Evolutionary conservation across 2,329 filamentous ascomycete genomes (phyloP), one percentile per base, ranked within the genome.

Genomic region (Cryphonectria naterciae): DNA sequence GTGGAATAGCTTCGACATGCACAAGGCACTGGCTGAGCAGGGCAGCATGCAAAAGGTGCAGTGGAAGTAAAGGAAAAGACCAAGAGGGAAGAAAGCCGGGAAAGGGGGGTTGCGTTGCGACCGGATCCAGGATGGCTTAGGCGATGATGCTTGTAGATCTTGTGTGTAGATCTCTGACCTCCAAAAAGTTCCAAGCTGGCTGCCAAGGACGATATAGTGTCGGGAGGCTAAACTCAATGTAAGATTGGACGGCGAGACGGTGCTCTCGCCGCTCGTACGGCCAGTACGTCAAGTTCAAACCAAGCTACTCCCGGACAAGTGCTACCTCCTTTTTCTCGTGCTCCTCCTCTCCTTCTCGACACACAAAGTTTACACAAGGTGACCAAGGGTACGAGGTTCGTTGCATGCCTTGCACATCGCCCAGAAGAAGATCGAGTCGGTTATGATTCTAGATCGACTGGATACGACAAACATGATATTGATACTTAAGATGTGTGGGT

Each of bases 1-100:
- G 74, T 97, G 91, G 87, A 92, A 97, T 82, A 86, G 87, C 63
- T 97, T 97, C 80, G 93, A 97, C 81, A 93, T 97, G 90, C 94
- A 97, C 83, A 91, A 91, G 86, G 92, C 94, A 74, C 81, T 97
- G 72, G 83, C 89, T 70, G 91, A 95, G 84, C 88, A 95, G 80
- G 94, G 94, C 35, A 96, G 93, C 76, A 97, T 97, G 94, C 83
- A 83, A 74, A 95, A 95, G 90, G 87, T 95, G 74, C 86, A 87
- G 77, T 88, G 84, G 74, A 94, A 91, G 90, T 73, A 70, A n/a
- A 28, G 37, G 39, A 37, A 7, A 60, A 41, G 58, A 37, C 1
- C 22, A 35, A 13, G 58, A 37, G 19, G 32, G 58, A 4, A 32
- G 32, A 22, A 3, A 62, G 35, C 10, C 0, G 25, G 15, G 15